Evolutionary conservation across 1,284 basidiomycete species (phyloP).

Genomic region (Tetrapyrgos nigripes): DNA sequence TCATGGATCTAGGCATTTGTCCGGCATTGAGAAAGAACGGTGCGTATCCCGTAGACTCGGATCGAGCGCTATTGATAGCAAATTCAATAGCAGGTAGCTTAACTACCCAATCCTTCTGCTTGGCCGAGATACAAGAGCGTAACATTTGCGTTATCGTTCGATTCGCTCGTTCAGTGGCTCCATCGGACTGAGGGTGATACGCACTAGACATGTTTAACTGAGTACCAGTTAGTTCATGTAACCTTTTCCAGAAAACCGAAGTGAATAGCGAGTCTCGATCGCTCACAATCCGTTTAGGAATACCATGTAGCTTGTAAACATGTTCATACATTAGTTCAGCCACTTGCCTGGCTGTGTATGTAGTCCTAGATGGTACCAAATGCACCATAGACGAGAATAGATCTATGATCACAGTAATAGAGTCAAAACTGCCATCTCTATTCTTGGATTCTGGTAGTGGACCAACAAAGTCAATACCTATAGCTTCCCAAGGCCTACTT

Average conservation of each 20-base stretch:
- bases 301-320: slow-evolving; percentile 30
- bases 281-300: slow-evolving; percentile 26
- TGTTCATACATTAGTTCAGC: slow-evolving; percentile 27
- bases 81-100: slow-evolving; percentile 31
- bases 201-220: slow-evolving; percentile 28
- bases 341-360: slow-evolving; percentile 19
- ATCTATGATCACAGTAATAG: slow-evolving; percentile 37
- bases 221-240: slow-evolving; percentile 24
- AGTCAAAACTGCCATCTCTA: slow-evolving; percentile 31
- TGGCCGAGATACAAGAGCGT: slow-evolving; percentile 13
- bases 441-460: slow-evolving; percentile 37
- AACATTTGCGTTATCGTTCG: slow-evolving; percentile 29
- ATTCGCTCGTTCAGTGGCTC: slow-evolving; percentile 26
- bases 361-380: slow-evolving; percentile 27
- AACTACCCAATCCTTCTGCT: slow-evolving; percentile 26
- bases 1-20: slow-evolving; percentile 28
- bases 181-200: slow-evolving; percentile 29
- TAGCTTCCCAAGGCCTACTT: slow-evolving; percentile 32
- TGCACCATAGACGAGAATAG: slow-evolving; percentile 38
- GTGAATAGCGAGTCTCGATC: slow-evolving; percentile 28
- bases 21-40: slow-evolving; percentile 43
- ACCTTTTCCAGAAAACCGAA: slow-evolving; percentile 25
- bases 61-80: slow-evolving; percentile 24
- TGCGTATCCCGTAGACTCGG: slow-evolving; percentile 34
- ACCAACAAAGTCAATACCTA: slow-evolving; percentile 44